Evolutionary conservation across 495 filamentous ascomycete genomes (phyloP), one percentile per base, ranked within the genome.

Genomic region (Neurospora sp.): DNA sequence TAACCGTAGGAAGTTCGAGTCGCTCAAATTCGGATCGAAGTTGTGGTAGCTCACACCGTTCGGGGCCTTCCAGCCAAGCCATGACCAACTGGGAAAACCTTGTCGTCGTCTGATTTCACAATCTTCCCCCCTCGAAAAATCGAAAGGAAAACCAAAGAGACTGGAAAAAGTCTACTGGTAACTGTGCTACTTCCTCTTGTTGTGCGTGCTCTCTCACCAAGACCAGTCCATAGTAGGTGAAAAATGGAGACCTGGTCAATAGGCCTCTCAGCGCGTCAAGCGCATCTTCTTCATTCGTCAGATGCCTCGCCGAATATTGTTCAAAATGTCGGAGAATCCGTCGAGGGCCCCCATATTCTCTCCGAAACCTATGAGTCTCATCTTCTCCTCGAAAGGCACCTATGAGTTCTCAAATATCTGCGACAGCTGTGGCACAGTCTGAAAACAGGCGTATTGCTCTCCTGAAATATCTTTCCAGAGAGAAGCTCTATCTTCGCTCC

Each of bases 401-500:
- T n/a, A n/a, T n/a, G n/a, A n/a, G n/a, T n/a, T n/a, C n/a, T n/a
- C 16, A 8, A 44, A 44, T n/a, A 44, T 44, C 41, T n/a, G 16
- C 16, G 41, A 41, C 39, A 12, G 12, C 39, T 41, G 11, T 14
- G 39, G 39, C 11, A 14, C 39, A 5, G 4, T 2, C 39, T 12
- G 12, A 14, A 14, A 41, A 41, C 39, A 14, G 12, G 12, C 11
- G 4, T 16, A 12, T 41, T 14, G 11, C 12, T 4, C 0, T 41
- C 39, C 12, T 14, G 11, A 11, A 41, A 11, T 40, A 11, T 40
- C 39, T 9, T 12, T 40, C 40, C 40, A 41, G 40, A 16, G 14
- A 41, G 12, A 41, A 41, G 75, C 68, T 53, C 70, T 44, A 42
- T 71, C 71, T 53, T 70, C 73, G 39, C 38, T 41, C 70, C 68